phyloP scores from a whole-genome alignment of 345 rosid species.

The Noccaea caerulescens region DNA sequence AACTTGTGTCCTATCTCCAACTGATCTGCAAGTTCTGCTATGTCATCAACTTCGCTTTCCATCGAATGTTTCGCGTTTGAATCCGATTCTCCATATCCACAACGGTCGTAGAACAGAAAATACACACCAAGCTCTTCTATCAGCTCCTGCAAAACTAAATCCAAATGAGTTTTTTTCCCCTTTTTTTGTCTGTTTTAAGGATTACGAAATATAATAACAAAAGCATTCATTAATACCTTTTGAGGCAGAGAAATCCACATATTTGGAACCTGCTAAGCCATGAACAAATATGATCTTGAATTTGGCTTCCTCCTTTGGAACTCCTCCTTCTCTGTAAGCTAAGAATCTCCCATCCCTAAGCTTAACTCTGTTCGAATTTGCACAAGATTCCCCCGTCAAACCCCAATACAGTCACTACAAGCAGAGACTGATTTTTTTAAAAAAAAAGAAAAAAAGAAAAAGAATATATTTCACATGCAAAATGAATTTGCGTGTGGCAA shows the following conservation, averaged over 20 bases:
- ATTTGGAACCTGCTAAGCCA: slow-evolving; percentile 82
- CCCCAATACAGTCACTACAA: not conserved
- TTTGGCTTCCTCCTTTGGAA: slow-evolving; percentile 56
- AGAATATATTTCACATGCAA: no score
- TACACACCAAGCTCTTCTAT: slow-evolving; percentile 71
- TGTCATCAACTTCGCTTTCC: slow-evolving; percentile 78
- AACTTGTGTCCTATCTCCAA: slow-evolving; percentile 71
- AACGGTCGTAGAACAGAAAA: slow-evolving; percentile 69
- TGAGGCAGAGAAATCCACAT: slow-evolving; percentile 51
- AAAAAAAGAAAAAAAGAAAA: no score
- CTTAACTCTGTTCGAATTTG: not conserved
- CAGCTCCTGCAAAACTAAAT: slow-evolving; percentile 58
- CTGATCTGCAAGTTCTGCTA: slow-evolving; percentile 77
- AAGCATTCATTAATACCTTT: not conserved
- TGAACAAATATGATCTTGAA: slow-evolving; percentile 65
- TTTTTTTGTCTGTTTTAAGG: no score
- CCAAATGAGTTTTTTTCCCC: slow-evolving; percentile 3
- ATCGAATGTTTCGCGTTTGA: slow-evolving; percentile 59
- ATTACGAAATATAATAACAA: no score
- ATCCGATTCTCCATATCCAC: slow-evolving; percentile 90
- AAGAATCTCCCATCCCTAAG: slow-evolving; percentile 12
- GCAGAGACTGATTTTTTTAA: no score
- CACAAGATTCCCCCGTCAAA: slow-evolving; percentile 1
- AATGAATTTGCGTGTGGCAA: not conserved
- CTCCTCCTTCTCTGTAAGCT: slow-evolving; percentile 55